These are phyloP conservation scores for Arthrobotrys iridis DNA, from an alignment of 2,329 filamentous ascomycete genomes.

Conservation along the genomic window DNA sequence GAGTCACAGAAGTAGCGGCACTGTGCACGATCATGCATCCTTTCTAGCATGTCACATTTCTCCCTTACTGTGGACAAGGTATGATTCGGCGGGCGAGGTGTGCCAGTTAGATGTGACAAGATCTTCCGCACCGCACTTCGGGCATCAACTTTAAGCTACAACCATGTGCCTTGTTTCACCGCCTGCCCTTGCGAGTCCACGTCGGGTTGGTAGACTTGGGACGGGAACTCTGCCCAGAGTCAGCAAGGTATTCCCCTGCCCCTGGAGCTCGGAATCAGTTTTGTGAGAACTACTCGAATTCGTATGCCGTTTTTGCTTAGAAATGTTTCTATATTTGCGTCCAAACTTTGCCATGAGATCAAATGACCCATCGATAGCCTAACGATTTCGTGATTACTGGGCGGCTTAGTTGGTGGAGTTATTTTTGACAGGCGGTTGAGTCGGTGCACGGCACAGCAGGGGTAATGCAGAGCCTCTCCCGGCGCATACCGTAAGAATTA, in stretches of 20 bases:
- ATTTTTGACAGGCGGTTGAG: constrained; percentile 38
- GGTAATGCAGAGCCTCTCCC: constrained; percentile 30
- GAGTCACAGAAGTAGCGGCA: constrained; percentile 3
- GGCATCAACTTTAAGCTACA: constrained; percentile 27
- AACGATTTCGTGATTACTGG: background rate
- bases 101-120: constrained; percentile 30
- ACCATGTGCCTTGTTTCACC: constrained; percentile 34
- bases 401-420: constrained; percentile 5
- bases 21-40: constrained; percentile 27
- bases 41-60: constrained; percentile 40
- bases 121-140: constrained; percentile 31
- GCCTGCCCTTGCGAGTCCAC: constrained; percentile 8
- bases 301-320: background rate
- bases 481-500: background rate
- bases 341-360: background rate
- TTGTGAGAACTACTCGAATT: background rate
- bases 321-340: constrained; percentile 28
- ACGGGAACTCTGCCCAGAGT: constrained; percentile 13
- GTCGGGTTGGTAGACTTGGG: background rate
- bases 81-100: constrained; percentile 28
- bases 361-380: background rate
- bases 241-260: background rate
- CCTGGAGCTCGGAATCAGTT: background rate
- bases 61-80: background rate
- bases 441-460: constrained; percentile 18